Conservation (phyloP, 1,284 basidiomycete genomes). For the Prillingera fragicola region DNA sequence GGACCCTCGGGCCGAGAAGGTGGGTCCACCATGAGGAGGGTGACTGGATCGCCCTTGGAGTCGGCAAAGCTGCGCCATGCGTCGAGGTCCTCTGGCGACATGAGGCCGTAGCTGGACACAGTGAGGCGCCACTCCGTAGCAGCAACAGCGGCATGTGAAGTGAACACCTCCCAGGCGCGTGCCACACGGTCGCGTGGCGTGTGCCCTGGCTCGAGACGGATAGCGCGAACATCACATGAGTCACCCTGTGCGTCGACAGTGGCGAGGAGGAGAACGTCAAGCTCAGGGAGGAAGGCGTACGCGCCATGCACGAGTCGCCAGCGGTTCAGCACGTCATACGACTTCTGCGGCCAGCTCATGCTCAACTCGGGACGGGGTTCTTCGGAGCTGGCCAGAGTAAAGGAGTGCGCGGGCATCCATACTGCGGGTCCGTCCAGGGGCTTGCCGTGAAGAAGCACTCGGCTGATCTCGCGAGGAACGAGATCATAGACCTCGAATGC, state of each 20-base stretch:
- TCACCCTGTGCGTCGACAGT: constrained; percentile 34
- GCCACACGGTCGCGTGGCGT: constrained; percentile 5
- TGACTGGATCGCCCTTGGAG: constrained; percentile 8
- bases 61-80: constrained; percentile 21
- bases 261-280: constrained; percentile 17
- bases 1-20: background rate
- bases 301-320: constrained; percentile 29
- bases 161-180: constrained; percentile 39
- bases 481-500: constrained; percentile 35
- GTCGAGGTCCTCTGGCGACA: constrained; percentile 26
- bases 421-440: constrained; percentile 10
- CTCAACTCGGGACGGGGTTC: constrained; percentile 26
- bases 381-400: constrained; percentile 24
- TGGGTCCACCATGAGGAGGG: constrained; percentile 20
- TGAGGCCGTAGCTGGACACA: constrained; percentile 20
- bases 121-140: constrained; percentile 27
- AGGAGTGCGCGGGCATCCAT: constrained; percentile 26
- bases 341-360: constrained; percentile 34
- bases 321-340: constrained; percentile 37
- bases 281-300: constrained; percentile 18
- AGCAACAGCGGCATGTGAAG: constrained; percentile 52
- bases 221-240: constrained; percentile 16
- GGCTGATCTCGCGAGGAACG: constrained; percentile 17
- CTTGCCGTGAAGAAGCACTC: constrained; percentile 20
- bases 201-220: constrained; percentile 2